Conservation (phyloP, 1,284 basidiomycete species). For the Schizophyllum commune region DNA sequence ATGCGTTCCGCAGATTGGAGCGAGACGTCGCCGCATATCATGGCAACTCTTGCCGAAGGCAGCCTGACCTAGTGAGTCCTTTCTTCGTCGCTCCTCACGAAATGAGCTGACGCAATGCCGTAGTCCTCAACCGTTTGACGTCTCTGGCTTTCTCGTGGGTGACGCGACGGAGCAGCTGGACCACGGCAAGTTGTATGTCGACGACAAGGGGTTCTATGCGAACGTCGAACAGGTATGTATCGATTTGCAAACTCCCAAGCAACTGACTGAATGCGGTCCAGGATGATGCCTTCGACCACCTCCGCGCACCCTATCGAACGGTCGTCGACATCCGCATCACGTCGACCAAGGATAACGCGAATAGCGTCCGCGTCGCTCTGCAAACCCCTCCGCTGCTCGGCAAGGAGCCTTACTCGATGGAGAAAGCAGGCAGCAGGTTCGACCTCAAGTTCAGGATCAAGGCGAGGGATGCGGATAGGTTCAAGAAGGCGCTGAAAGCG, state of each 20-base stretch:
- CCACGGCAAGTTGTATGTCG: constrained; percentile 41
- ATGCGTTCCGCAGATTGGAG: constrained; percentile 9
- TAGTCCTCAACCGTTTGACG: constrained; percentile 51
- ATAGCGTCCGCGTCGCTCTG: constrained; percentile 21
- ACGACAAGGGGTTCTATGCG: constrained; percentile 40
- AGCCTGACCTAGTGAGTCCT: neutral
- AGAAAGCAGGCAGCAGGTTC: constrained; percentile 3
- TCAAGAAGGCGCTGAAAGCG: constrained; percentile 30
- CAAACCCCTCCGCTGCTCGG: constrained; percentile 22
- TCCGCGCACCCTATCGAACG: constrained; percentile 26
- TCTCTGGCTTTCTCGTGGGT: constrained; percentile 32
- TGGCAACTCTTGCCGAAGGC: neutral
- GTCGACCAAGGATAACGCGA: constrained; percentile 3
- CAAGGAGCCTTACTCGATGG: constrained; percentile 9
- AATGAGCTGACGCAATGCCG: constrained; percentile 5
- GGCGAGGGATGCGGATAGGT: constrained; percentile 22
- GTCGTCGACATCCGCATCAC: constrained; percentile 29
- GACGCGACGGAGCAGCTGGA: constrained; percentile 24
- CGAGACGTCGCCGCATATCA: constrained; percentile 42
- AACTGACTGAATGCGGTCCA: constrained; percentile 7
- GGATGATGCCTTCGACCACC: constrained; percentile 33
- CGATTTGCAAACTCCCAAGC: neutral
- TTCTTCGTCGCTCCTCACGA: neutral
- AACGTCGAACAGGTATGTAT: constrained; percentile 39
- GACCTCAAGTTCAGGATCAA: constrained; percentile 30